Base-by-base conservation (phyloP, 1,284 basidiomycete genomes). In the Ustilago esculenta region DNA sequence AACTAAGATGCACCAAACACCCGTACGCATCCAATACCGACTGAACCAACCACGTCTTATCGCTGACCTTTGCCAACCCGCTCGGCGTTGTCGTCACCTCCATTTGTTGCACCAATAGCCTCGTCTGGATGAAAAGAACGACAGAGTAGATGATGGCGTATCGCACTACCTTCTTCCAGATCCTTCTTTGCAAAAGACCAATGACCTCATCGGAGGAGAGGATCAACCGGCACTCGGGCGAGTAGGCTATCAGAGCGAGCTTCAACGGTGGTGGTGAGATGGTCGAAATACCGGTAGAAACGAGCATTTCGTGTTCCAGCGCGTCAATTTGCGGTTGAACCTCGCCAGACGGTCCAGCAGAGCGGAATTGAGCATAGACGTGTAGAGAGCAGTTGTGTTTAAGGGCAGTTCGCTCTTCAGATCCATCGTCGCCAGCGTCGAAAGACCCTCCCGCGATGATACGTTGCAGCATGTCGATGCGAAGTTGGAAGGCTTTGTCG, bases 71-170 rank as follows among this genome's bases (percentile, higher is more conserved):
- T 0, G 60, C 65, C 15, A 76, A 55, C 11, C 76, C 75, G 15
- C 61, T 64, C 1, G 78, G 78, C 4, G 75, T 77, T 5, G 55
- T 59, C 6, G 73, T 68, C 21, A 56, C 69, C 43, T 82, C 75
- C 72, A 83, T 79, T 68, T 83, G 82, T 29, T 76, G 48, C 2
- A 82, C 80, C 8, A 81, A 55, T 3, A 81, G 40, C 23, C 64
- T 41, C 2, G 77, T 61, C 29, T 82, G 68, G 6, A 73, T 9
- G 6, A 66, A 47, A 43, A 80, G 70, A 1, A 77, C 53, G 18
- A 74, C 1, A 4, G 72, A 73, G 24, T 80, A 71, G 35, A 77
- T 20, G 25, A 74, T 50, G 18, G 73, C 80, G 37, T 77, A 82
- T 33, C 54, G 46, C 23, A 72, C 51, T 17, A 66, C 72, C 15